Percentiles rank a stretch among this genome's conserved stretches.
Conservation (phyloP, 179 eudicot species). For the Gypsophila paniculata region DNA sequence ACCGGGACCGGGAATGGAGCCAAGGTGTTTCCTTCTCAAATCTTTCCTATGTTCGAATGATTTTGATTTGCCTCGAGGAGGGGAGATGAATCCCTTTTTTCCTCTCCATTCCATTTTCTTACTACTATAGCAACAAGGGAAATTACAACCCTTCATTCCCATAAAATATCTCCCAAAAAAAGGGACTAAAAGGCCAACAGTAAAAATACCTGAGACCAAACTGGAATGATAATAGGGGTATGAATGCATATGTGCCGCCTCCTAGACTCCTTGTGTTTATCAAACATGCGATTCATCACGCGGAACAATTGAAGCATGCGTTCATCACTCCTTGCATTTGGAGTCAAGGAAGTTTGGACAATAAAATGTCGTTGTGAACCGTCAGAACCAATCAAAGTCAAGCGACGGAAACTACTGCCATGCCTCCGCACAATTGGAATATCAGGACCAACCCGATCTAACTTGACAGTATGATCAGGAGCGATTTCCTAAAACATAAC, state of each 20-base stretch:
- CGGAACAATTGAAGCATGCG: conserved; percentile 97
- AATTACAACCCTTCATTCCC: neutral
- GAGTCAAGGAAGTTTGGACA: conserved; percentile 92
- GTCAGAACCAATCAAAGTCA: conserved; percentile 95
- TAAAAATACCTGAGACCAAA: conserved; percentile 89
- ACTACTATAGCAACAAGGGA: neutral
- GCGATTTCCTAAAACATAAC: conserved; percentile 70
- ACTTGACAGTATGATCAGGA: conserved; percentile 95
- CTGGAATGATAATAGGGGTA: conserved; percentile 96
- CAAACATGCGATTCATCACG: conserved; percentile 91
- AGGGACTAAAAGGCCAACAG: neutral
- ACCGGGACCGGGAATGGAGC: neutral
- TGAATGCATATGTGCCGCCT: conserved; percentile 91
- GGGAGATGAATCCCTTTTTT: too few relatives aligned
- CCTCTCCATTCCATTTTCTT: neutral
- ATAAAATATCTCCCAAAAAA: neutral
- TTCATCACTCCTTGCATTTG: conserved; percentile 98
- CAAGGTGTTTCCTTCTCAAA: neutral
- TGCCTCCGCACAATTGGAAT: conserved; percentile 94
- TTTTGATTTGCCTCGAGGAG: too few relatives aligned
- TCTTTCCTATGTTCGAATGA: too few relatives aligned
- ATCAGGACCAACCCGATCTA: conserved; percentile 96
- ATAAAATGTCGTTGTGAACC: conserved; percentile 98
- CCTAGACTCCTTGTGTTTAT: conserved; percentile 95
- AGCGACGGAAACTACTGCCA: conserved; percentile 97